Conservation (phyloP, 2,329 filamentous ascomycete genomes). For the Akanthomyces uredinophilus region DNA sequence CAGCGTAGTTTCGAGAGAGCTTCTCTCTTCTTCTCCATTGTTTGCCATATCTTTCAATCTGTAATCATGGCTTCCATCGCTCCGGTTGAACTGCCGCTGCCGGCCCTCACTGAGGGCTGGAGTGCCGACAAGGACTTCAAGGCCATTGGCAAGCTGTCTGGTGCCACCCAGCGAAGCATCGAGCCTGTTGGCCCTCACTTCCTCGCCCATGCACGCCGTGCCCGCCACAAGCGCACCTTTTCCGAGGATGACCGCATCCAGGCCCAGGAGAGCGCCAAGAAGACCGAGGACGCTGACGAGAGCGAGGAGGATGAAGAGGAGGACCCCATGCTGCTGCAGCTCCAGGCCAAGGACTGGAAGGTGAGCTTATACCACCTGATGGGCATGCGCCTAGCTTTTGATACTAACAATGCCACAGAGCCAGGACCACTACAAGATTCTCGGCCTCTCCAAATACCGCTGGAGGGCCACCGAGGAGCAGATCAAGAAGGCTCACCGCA, state of each 20-base stretch:
- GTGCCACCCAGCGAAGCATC: constrained; percentile 77
- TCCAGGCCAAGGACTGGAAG: constrained; percentile 99
- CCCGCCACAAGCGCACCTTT: constrained; percentile 95
- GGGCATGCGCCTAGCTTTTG: not conserved
- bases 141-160: constrained; percentile 68
- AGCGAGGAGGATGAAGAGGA: constrained; percentile 92
- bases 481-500: constrained; percentile 98
- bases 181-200: constrained; percentile 97
- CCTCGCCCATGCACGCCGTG: constrained; percentile 91
- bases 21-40: constrained; percentile 16
- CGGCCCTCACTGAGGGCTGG: constrained; percentile 75
- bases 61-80: constrained; percentile 58
- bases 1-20: constrained; percentile 16
- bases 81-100: constrained; percentile 61
- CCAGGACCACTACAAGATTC: constrained; percentile 97
- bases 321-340: constrained; percentile 84
- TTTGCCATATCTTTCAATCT: constrained; percentile 17
- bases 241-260: constrained; percentile 97
- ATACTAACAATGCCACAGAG: constrained; percentile 42
- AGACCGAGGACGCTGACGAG: constrained; percentile 84
- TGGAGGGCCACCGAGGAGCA: constrained; percentile 92
- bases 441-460: constrained; percentile 88
- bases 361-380: constrained; percentile 39
- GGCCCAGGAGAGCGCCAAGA: constrained; percentile 91
- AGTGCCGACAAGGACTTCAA: constrained; percentile 89